Conservation (phyloP, 345 rosid genomes). For the rapeseed (Brassica napus) region DNA sequence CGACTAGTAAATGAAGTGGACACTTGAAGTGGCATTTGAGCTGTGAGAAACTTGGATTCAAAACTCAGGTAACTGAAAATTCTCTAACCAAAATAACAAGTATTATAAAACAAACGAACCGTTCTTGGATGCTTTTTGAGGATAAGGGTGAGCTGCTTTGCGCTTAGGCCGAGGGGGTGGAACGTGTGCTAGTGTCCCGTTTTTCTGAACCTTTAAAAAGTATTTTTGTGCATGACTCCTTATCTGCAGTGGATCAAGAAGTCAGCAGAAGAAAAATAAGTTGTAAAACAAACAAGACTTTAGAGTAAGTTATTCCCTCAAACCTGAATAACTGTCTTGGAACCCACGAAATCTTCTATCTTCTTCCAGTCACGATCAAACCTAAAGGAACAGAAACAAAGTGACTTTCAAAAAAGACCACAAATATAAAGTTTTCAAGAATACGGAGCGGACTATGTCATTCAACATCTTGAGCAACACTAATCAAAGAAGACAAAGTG, state of each 20-base stretch:
- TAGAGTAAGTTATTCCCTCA: slow-evolving; percentile 13
- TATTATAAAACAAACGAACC: slow-evolving; percentile 44
- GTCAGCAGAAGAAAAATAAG: neutral
- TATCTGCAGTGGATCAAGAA: slow-evolving; percentile 51
- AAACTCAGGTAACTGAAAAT: neutral
- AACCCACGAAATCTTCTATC: slow-evolving; percentile 96
- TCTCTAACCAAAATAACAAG: slow-evolving; percentile 3
- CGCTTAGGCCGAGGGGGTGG: slow-evolving; percentile 99
- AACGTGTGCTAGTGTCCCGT: slow-evolving; percentile 84
- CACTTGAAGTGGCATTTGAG: slow-evolving; percentile 60
- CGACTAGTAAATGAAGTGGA: slow-evolving; percentile 52
- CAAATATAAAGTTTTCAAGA: neutral
- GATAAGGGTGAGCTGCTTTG: slow-evolving; percentile 95
- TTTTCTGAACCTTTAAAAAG: slow-evolving; percentile 94
- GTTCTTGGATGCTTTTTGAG: slow-evolving; percentile 86
- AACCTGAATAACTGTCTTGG: slow-evolving; percentile 99
- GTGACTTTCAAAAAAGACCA: neutral
- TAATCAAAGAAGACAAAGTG: neutral
- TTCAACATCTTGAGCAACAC: neutral
- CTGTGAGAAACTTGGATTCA: slow-evolving; percentile 36
- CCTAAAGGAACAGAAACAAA: slow-evolving; percentile 44
- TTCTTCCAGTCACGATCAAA: slow-evolving; percentile 99
- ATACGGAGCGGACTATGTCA: neutral
- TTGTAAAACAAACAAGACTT: neutral
- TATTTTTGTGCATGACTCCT: slow-evolving; percentile 99